phyloP scores from a whole-genome alignment of 2,329 filamentous ascomycete species.

The Rosellinia necatrix region DNA sequence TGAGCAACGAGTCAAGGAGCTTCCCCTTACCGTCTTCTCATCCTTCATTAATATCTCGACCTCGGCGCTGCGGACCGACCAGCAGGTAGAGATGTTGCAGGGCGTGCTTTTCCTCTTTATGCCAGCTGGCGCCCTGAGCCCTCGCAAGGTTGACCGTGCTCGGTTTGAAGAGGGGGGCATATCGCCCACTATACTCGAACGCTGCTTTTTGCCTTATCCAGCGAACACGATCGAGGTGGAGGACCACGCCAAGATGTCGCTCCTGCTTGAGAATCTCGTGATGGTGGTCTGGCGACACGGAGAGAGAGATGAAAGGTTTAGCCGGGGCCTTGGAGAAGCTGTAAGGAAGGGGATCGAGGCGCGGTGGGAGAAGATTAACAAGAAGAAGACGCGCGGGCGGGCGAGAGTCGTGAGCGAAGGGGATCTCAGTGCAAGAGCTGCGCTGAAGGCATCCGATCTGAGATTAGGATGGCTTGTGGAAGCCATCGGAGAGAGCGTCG shows the following conservation, averaged over 20 bases:
- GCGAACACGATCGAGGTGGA: conserved; percentile 63
- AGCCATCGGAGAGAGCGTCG: conserved; percentile 36
- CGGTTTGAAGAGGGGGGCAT: conserved; percentile 46
- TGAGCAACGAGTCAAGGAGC: conserved; percentile 59
- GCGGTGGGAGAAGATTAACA: conserved; percentile 53
- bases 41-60: conserved; percentile 55
- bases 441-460: conserved; percentile 50
- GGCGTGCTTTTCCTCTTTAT: conserved; percentile 51
- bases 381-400: conserved; percentile 41
- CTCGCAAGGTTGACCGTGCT: conserved; percentile 46
- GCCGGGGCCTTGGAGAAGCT: conserved; percentile 44
- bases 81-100: conserved; percentile 52
- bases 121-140: conserved; percentile 49
- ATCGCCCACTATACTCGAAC: conserved; percentile 52
- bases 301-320: conserved; percentile 40
- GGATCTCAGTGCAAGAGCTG: conserved; percentile 49
- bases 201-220: conserved; percentile 68
- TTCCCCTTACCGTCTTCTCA: conserved; percentile 62
- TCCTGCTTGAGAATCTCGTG: conserved; percentile 69
- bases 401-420: conserved; percentile 33
- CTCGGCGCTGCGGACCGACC: conserved; percentile 43
- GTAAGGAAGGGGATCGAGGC: conserved; percentile 54
- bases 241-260: conserved; percentile 74
- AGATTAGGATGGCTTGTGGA: conserved; percentile 49
- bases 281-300: conserved; percentile 53